Evolutionary conservation across 345 rosid species (phyloP), one percentile per base, ranked within the genome.

Genomic region (Rhizophora apiculata): DNA sequence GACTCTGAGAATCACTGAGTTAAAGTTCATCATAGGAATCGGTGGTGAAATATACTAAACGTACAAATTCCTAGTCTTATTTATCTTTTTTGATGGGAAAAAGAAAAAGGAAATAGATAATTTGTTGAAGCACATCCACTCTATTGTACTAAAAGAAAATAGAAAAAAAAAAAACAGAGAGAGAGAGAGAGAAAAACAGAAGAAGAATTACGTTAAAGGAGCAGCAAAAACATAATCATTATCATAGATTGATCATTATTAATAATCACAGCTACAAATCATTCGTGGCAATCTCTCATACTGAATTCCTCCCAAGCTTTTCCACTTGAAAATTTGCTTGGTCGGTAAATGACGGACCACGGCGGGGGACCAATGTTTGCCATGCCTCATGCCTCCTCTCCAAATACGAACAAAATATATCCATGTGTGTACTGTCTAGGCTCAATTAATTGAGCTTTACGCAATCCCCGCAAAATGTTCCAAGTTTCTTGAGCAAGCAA

Each of bases 401-500:
- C 49, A 0, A 4, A 29, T 18, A 30, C 55, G 18, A 52, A 58
- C 6, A 43, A 22, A 32, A 51, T 55, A 18, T 16, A 46, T 55
- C 3, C 0, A 20, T 11, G 19, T 43, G 19, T 43, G 49, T 15
- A 43, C 49, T 15, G 49, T 43, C 5, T 43, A 3, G 37, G 51
- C 60, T 67, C 37, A 19, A 75, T 70, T 79, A 19, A 75, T 70
- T 79, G 11, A 72, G 60, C 85, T 78, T 82, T 80, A 84, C 82
- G 87, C 85, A 71, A 79, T 71, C 79, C 79, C 79, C 29, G 70
- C 32, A 65, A 52, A 69, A 63, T 62, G 79, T 82, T 68, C 81
- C 79, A 80, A 80, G 81, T 82, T 76, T 82, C 72, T 71, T 29
- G 73, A 75, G 59, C 78, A 84, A 84, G 85, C 78, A 80, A 80